These are phyloP conservation scores for Psidium friedrichsthalianum DNA, from an alignment of 345 rosid genomes.

Conservation along the genomic window DNA sequence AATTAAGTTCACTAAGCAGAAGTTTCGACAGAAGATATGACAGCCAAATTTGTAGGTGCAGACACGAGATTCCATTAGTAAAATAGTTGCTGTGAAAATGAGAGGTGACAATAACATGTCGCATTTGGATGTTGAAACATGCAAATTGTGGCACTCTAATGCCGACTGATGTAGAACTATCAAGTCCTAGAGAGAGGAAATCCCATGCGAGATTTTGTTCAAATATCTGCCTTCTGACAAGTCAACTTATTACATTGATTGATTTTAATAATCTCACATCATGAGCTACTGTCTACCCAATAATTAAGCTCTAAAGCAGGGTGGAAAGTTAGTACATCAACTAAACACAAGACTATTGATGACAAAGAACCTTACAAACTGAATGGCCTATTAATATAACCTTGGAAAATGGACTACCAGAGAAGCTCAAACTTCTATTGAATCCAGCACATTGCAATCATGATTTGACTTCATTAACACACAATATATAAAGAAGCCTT, in stretches of 20 bases:
- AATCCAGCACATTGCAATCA: not conserved
- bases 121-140: not conserved
- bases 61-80: not conserved
- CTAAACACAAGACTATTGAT: not conserved
- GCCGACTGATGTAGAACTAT: not conserved
- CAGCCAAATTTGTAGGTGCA: not conserved
- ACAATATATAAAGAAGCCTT: constrained; percentile 18
- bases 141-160: not conserved
- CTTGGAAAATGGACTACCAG: too few species aligned
- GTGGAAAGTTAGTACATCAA: not conserved
- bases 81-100: not conserved
- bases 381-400: not conserved
- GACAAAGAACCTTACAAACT: not conserved
- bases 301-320: not conserved
- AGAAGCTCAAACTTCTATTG: not conserved
- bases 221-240: not conserved
- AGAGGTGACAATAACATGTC: not conserved
- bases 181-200: not conserved
- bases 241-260: not conserved
- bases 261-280: not conserved
- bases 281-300: not conserved
- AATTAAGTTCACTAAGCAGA: not conserved
- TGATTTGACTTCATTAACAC: not conserved
- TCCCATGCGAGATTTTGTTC: not conserved
- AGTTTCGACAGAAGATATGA: not conserved